Percentiles rank a stretch among this genome's conserved stretches.
phyloP scores from a whole-genome alignment of 2,329 filamentous ascomycete genomes.

The Colletotrichum sojae region DNA sequence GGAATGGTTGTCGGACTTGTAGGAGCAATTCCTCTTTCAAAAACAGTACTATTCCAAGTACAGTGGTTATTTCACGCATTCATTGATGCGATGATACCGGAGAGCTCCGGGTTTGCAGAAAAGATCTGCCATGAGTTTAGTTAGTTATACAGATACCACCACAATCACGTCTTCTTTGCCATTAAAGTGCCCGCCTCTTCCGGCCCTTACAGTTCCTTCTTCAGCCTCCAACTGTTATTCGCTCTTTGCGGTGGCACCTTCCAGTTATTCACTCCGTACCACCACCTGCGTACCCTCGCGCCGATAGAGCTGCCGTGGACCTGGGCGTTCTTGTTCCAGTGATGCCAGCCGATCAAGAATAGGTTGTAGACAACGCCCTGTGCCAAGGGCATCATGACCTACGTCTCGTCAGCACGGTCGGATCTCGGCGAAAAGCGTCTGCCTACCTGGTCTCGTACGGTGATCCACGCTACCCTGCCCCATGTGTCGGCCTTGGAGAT shows the following conservation, averaged over 20 bases:
- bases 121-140: slow-evolving; percentile 29
- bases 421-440: neutral
- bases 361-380: slow-evolving; percentile 94
- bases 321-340: slow-evolving; percentile 86
- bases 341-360: slow-evolving; percentile 86
- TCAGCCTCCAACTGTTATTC: slow-evolving; percentile 34
- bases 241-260: slow-evolving; percentile 66
- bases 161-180: slow-evolving; percentile 20
- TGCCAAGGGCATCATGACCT: slow-evolving; percentile 88
- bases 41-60: slow-evolving; percentile 25
- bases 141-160: slow-evolving; percentile 41
- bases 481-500: slow-evolving; percentile 84
- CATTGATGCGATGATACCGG: slow-evolving; percentile 21
- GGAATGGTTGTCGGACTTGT: slow-evolving; percentile 14
- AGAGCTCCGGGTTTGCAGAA: slow-evolving; percentile 31
- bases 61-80: slow-evolving; percentile 27
- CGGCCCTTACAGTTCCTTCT: slow-evolving; percentile 21
- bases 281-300: slow-evolving; percentile 87
- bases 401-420: slow-evolving; percentile 5
- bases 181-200: neutral
- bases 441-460: slow-evolving; percentile 86
- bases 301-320: slow-evolving; percentile 84
- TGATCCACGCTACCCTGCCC: slow-evolving; percentile 87
- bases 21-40: slow-evolving; percentile 28
- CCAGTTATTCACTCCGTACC: slow-evolving; percentile 97